Conservation (phyloP, 2,329 filamentous ascomycete species). For the Gliomastix tumulicola region DNA sequence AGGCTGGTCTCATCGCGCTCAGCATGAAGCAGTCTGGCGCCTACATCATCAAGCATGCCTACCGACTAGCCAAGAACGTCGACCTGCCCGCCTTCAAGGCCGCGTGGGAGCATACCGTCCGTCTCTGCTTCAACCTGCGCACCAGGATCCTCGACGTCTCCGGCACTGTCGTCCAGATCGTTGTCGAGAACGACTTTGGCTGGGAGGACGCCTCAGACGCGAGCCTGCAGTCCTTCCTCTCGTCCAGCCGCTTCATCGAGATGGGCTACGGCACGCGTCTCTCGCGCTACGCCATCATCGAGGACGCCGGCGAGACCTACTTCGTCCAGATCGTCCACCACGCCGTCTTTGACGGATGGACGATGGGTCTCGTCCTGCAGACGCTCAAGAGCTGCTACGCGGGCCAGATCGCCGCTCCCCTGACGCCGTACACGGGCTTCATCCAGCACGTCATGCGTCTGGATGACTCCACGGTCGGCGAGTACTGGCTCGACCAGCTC, state of each 20-base stretch:
- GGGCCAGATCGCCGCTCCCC: background rate
- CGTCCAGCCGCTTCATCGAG: background rate
- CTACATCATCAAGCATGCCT: constrained; percentile 7
- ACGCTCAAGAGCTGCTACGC: too few relatives aligned
- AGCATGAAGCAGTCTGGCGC: constrained; percentile 6
- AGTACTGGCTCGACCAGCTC: background rate
- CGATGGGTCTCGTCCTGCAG: constrained; percentile 2
- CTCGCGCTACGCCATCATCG: constrained; percentile 2
- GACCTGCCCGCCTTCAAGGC: constrained; percentile 9
- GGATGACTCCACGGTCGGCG: background rate
- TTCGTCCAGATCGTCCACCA: constrained; percentile 17
- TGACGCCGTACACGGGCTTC: background rate
- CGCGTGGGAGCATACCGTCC: constrained; percentile 10
- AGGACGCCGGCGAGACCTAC: background rate
- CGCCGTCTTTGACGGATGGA: constrained; percentile 17
- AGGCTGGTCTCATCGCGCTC: constrained; percentile 9
- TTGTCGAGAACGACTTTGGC: constrained; percentile 6
- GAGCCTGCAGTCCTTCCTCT: background rate
- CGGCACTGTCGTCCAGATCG: constrained; percentile 4
- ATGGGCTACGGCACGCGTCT: constrained; percentile 4
- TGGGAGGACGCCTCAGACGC: constrained; percentile 1
- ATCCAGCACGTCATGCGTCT: constrained; percentile 1
- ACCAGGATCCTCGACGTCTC: constrained; percentile 10
- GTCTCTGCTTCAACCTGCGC: constrained; percentile 7
- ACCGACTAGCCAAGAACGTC: constrained; percentile 6